Conservation (phyloP, 2,329 filamentous ascomycete genomes). For the Diplodia scrobiculata region DNA sequence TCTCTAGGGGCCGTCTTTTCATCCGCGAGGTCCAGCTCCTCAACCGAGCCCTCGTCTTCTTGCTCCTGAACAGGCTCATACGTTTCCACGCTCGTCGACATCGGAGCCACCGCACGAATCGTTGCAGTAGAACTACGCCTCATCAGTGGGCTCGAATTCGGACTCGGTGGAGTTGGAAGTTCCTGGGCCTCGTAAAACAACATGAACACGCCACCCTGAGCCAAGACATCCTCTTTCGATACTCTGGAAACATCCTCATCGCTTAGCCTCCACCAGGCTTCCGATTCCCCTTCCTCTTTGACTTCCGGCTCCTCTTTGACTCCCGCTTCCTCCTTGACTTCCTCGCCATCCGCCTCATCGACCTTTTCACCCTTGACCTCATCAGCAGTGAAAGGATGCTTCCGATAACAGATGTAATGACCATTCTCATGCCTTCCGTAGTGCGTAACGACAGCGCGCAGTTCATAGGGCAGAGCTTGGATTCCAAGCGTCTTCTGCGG, state of each 20-base stretch:
- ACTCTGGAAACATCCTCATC: conserved; percentile 81
- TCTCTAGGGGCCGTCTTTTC: not conserved
- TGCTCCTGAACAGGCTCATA: conserved; percentile 25
- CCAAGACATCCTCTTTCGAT: conserved; percentile 70
- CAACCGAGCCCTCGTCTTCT: conserved; percentile 22
- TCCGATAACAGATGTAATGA: conserved; percentile 90
- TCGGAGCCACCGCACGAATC: conserved; percentile 16
- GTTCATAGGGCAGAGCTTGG: conserved; percentile 61
- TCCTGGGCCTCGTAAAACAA: conserved; percentile 76
- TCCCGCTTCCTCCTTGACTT: conserved; percentile 35
- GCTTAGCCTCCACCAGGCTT: conserved; percentile 86
- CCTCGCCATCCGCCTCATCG: conserved; percentile 5
- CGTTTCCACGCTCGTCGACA: not conserved
- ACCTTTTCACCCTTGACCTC: not conserved
- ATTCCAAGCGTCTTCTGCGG: conserved; percentile 39
- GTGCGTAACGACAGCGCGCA: conserved; percentile 84
- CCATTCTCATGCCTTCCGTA: conserved; percentile 91
- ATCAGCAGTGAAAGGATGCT: conserved; percentile 54
- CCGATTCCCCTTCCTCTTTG: conserved; percentile 28
- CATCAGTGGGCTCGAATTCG: not conserved
- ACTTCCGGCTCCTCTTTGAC: conserved; percentile 33
- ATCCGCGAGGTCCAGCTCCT: not conserved
- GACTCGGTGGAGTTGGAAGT: conserved; percentile 16
- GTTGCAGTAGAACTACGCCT: conserved; percentile 27
- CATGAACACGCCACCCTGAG: conserved; percentile 88